Evolutionary conservation across 2,329 filamentous ascomycete species (phyloP), one percentile per base, ranked within the genome.

Genomic region (Cercospora sp.): DNA sequence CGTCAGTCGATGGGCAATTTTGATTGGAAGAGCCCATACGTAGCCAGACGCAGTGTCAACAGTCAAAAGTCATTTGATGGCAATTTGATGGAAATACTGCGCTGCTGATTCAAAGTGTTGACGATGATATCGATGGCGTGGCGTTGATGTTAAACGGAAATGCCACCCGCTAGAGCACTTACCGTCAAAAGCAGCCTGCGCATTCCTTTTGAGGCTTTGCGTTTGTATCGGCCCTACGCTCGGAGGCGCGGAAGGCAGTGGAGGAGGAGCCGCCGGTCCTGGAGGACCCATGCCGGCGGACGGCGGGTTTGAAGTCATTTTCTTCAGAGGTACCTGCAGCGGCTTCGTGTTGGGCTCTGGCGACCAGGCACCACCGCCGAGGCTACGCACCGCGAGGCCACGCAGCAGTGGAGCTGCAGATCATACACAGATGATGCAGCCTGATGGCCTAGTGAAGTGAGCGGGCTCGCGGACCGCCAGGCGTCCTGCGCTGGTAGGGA

Each of bases 171-270:
- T n/a, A 45, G 42, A 64, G 30, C 36, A 72, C 75, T 71, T 66
- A 78, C 77, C 76, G 69, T 82, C 79, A 71, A 81, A 80, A 70
- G 80, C 79, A 63, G 78, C 76, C 72, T 79, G 78, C 45, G 79
- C 76, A 69, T 76, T 79, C 68, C 75, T 75, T 70, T 78, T 79
- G 63, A 79, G 63, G 48, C 65, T 64, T 48, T 68, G 67, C 58
- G 67, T 55, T 45, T 65, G 67, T 9, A 63, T 65, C n/a, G 67
- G 53, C 39, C 65, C 67, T 48, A 68, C 65, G 48, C 61, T 69
- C 57, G 68, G 61, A 31, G 69, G 67, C 58, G 65, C 67, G 45
- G 67, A 64, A 45, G 67, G 63, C 28, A 65, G 10, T 28, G 69
- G 67, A 58, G 65, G 63, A 60, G 68, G 64, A 55, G 66, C 65